Evolutionary conservation across 345 rosid species (phyloP).

Genomic region (Leavenworthia alabamica): DNA sequence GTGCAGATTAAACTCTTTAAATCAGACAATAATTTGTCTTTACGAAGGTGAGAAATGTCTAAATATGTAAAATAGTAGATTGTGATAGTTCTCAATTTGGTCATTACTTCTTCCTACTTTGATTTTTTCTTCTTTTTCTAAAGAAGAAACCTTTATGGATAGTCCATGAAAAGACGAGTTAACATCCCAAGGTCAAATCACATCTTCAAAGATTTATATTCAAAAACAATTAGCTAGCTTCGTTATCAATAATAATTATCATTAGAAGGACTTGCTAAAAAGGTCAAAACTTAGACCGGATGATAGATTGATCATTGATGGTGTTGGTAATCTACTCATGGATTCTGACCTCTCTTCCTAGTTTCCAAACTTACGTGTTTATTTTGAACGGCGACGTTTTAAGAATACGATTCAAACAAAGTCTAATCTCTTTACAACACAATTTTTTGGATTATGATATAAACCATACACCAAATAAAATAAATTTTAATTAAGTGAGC

Average conservation of each 20-base stretch:
- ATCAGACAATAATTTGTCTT: background rate
- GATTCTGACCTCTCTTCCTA: too few species aligned
- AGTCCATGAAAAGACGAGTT: constrained; percentile 10
- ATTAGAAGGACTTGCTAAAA: too few species aligned
- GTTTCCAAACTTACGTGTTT: too few species aligned
- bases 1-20: background rate
- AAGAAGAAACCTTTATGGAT: background rate
- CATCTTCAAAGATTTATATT: too few species aligned
- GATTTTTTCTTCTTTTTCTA: background rate
- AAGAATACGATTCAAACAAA: background rate
- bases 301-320: too few species aligned
- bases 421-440: background rate
- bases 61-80: constrained; percentile 8
- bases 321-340: too few species aligned
- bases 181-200: constrained; percentile 14
- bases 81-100: constrained; percentile 25
- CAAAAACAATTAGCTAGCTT: too few species aligned
- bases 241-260: too few species aligned
- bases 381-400: constrained; percentile 14
- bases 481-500: background rate
- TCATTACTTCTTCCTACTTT: constrained; percentile 9
- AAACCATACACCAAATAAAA: background rate
- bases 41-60: background rate
- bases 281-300: constrained; percentile 8
- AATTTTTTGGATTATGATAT: background rate